Conservation (phyloP, 176 grass and related monocot genomes). For the Zea mays region Zm-B73-REFERENCE-NAM-5.0 NC_050097.1:118089001-118089500, state of each 20-base stretch:
- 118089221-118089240: slow-evolving; percentile 35
- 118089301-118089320: slow-evolving; percentile 51
- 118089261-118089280: slow-evolving; percentile 84
- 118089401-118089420: slow-evolving; percentile 13
- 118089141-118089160: slow-evolving; percentile 95
- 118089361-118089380: slow-evolving; percentile 12
- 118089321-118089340: slow-evolving; percentile 71
- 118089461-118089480: slow-evolving; percentile 1
- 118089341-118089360: slow-evolving; percentile 31
- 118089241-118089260: slow-evolving; percentile 26
- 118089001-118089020: slow-evolving; percentile 84
- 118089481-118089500: slow-evolving; percentile 24
- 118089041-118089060: slow-evolving; percentile 96
- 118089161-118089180: slow-evolving; percentile 77
- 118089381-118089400: slow-evolving; percentile 16
- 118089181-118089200: slow-evolving; percentile 90
- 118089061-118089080: slow-evolving; percentile 31
- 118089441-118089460: neutral
- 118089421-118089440: slow-evolving; percentile 3
- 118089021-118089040: slow-evolving; percentile 82
- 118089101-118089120: slow-evolving; percentile 29
- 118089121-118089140: slow-evolving; percentile 99
- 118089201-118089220: slow-evolving; percentile 23
- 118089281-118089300: slow-evolving; percentile 64
- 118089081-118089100: slow-evolving; percentile 30